These are phyloP conservation scores for Prinsepia uniflora DNA, from an alignment of 306 rosid species.

Conservation along the genomic window DNA sequence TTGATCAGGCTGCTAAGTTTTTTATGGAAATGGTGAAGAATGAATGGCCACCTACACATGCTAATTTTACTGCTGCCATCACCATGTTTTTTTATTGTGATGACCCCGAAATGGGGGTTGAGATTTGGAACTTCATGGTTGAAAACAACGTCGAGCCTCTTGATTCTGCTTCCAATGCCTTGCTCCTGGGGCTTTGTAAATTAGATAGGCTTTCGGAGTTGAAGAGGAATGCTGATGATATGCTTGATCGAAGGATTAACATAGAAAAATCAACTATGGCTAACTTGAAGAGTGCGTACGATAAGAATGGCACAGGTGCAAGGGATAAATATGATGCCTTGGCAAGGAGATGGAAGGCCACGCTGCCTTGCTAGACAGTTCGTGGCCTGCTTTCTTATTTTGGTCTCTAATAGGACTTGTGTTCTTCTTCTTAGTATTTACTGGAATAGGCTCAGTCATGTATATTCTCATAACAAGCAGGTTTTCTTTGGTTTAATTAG, in stretches of 20 bases:
- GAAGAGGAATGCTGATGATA: slow-evolving; percentile 43
- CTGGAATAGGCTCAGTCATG: no score
- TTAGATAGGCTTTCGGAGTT: slow-evolving; percentile 48
- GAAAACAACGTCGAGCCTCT: slow-evolving; percentile 48
- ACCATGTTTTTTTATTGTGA: slow-evolving; percentile 52
- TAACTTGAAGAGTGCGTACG: slow-evolving; percentile 45
- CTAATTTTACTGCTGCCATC: slow-evolving; percentile 54
- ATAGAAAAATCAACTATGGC: slow-evolving; percentile 59
- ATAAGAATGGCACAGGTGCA: slow-evolving; percentile 46
- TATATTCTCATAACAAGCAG: no score
- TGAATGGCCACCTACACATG: slow-evolving; percentile 45
- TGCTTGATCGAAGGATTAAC: slow-evolving; percentile 44
- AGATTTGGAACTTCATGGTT: slow-evolving; percentile 56
- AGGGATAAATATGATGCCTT: slow-evolving; percentile 55
- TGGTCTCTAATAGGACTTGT: no score
- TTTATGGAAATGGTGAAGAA: slow-evolving; percentile 70
- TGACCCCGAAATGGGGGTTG: slow-evolving; percentile 63
- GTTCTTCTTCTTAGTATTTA: no score
- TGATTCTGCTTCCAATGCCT: slow-evolving; percentile 51
- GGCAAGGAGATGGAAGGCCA: no score
- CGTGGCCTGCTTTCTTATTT: no score
- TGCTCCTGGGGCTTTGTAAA: slow-evolving; percentile 59
- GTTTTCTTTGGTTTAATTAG: no score
- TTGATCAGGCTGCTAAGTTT: slow-evolving; percentile 36
- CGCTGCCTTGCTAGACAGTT: no score